Conservation (phyloP, 805 yeast genomes). For the Ascoidea tarda region DNA sequence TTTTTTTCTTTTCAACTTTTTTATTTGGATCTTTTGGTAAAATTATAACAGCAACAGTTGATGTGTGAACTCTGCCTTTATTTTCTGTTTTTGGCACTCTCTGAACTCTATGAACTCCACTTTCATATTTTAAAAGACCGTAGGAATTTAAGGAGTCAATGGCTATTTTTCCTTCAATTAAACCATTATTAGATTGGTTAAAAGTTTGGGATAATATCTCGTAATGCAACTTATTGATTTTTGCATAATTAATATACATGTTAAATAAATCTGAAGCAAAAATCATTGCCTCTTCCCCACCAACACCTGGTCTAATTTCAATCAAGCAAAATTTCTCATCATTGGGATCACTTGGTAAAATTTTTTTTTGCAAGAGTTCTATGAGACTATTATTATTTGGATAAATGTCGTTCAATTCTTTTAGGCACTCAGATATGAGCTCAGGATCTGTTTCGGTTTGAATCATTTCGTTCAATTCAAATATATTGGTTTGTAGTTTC, state of each 20-base stretch:
- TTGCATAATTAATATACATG: constrained; percentile 72
- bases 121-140: constrained; percentile 61
- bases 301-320: constrained; percentile 91
- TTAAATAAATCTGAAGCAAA: constrained; percentile 68
- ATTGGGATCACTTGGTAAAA: constrained; percentile 69
- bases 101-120: constrained; percentile 95
- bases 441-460: not conserved
- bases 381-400: too few relatives aligned
- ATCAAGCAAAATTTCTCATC: constrained; percentile 65
- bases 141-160: constrained; percentile 71
- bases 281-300: constrained; percentile 86
- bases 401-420: not conserved
- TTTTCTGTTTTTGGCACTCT: constrained; percentile 87
- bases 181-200: constrained; percentile 50
- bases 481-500: too few relatives aligned
- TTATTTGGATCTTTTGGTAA: constrained; percentile 61
- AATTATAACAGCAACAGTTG: constrained; percentile 92
- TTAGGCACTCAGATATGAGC: not conserved
- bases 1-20: constrained; percentile 24
- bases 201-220: constrained; percentile 41
- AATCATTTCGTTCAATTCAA: not conserved
- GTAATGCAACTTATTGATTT: constrained; percentile 50
- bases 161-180: constrained; percentile 61
- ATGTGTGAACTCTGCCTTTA: constrained; percentile 89
- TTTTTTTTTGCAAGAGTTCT: constrained; percentile 29